Conservation (phyloP, 306 rosid species). For the Hippophae rhamnoides region DNA sequence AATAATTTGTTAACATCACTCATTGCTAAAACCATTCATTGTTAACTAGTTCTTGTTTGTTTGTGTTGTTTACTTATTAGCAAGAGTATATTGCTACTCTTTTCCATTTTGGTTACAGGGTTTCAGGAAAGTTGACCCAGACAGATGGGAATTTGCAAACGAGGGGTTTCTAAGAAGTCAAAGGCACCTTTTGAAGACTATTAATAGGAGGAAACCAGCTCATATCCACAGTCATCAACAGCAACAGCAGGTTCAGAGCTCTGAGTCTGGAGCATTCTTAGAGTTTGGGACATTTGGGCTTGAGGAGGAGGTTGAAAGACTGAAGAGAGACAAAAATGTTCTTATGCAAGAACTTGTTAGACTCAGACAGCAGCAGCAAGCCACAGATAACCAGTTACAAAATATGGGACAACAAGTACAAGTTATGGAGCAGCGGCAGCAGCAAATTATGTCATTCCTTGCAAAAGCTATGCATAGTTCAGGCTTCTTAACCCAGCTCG, state of each 20-base stretch:
- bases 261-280: slow-evolving; percentile 29
- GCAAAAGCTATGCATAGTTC: slow-evolving; percentile 57
- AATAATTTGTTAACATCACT: not conserved
- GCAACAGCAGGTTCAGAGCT: slow-evolving; percentile 19
- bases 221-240: slow-evolving; percentile 31
- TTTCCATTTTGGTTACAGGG: slow-evolving; percentile 38
- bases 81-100: not conserved
- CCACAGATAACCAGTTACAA: slow-evolving; percentile 47
- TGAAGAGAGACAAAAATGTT: slow-evolving; percentile 51
- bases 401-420: slow-evolving; percentile 48
- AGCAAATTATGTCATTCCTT: slow-evolving; percentile 57
- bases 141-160: slow-evolving; percentile 62
- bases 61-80: not conserved
- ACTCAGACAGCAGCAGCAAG: slow-evolving; percentile 52
- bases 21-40: not conserved
- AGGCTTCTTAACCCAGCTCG: slow-evolving; percentile 42
- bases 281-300: slow-evolving; percentile 41
- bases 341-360: slow-evolving; percentile 68
- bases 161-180: slow-evolving; percentile 56
- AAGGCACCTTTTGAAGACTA: slow-evolving; percentile 42
- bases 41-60: not conserved
- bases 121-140: slow-evolving; percentile 54
- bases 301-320: slow-evolving; percentile 47
- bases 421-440: slow-evolving; percentile 62
- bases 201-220: slow-evolving; percentile 39